These are phyloP conservation scores for Butyriboletus loyo DNA, from an alignment of 768 basidiomycete species.

Conservation along the genomic window DNA sequence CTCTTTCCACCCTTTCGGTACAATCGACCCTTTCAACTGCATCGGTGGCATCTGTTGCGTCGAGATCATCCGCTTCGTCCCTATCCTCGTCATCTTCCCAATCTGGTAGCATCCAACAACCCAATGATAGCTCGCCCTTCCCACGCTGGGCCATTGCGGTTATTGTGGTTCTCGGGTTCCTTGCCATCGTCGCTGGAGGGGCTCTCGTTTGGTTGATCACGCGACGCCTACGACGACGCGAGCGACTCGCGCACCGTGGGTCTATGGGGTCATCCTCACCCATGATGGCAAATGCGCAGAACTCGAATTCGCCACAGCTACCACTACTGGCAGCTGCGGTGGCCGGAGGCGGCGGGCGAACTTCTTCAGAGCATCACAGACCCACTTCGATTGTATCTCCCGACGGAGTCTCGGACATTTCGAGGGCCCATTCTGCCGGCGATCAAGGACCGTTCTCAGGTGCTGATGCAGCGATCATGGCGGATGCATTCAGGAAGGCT, in stretches of 20 bases:
- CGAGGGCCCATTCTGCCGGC: conserved; percentile 54
- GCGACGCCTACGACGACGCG: conserved; percentile 59
- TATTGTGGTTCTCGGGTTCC: conserved; percentile 80
- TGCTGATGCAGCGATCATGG: conserved; percentile 90
- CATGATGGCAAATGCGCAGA: conserved; percentile 70
- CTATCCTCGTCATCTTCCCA: conserved; percentile 16
- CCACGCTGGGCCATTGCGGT: conserved; percentile 93
- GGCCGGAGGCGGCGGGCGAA: conserved; percentile 32
- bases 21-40: conserved; percentile 30
- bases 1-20: conserved; percentile 34
- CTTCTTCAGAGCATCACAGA: conserved; percentile 32
- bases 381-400: conserved; percentile 46
- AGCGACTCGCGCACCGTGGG: conserved; percentile 53
- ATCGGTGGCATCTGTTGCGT: conserved; percentile 37
- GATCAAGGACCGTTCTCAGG: conserved; percentile 73
- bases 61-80: conserved; percentile 34
- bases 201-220: conserved; percentile 71
- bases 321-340: conserved; percentile 42
- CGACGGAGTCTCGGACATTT: conserved; percentile 74
- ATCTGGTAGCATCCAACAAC: conserved; percentile 47
- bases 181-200: conserved; percentile 71
- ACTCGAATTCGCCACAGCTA: conserved; percentile 40
- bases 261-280: conserved; percentile 80
- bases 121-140: conserved; percentile 43
- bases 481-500: conserved; percentile 86